Percentiles rank a stretch among this genome's conserved stretches.
Conservation (phyloP, 768 basidiomycete genomes). For the Paxillus rubicundulus region DNA sequence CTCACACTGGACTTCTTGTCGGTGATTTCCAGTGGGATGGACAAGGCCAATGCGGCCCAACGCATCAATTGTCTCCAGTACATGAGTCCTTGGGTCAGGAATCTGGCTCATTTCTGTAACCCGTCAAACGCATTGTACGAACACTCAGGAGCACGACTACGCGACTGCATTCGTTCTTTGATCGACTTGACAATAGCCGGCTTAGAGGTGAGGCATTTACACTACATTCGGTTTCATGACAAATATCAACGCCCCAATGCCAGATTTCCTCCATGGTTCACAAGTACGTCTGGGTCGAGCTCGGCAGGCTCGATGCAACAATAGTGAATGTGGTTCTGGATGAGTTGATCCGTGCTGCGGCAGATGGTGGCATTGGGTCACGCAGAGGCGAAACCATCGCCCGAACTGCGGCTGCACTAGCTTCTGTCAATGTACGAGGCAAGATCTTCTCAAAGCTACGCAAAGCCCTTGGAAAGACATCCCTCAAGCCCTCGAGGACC, state of each 20-base stretch:
- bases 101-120: slow-evolving; percentile 68
- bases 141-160: slow-evolving; percentile 67
- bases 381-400: slow-evolving; percentile 72
- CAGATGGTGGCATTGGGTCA: slow-evolving; percentile 80
- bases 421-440: slow-evolving; percentile 76
- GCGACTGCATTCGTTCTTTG: slow-evolving; percentile 78
- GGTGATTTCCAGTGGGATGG: slow-evolving; percentile 73
- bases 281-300: slow-evolving; percentile 72
- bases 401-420: slow-evolving; percentile 68
- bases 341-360: slow-evolving; percentile 76
- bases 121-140: slow-evolving; percentile 68
- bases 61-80: slow-evolving; percentile 77
- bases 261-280: slow-evolving; percentile 69
- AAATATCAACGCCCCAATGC: slow-evolving; percentile 3
- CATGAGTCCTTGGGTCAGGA: slow-evolving; percentile 86
- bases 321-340: slow-evolving; percentile 74
- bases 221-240: neutral
- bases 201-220: slow-evolving; percentile 52
- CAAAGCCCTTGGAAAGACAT: slow-evolving; percentile 74
- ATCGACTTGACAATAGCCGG: slow-evolving; percentile 73
- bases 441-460: slow-evolving; percentile 76
- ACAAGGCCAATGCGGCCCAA: slow-evolving; percentile 44
- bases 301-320: slow-evolving; percentile 64
- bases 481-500: slow-evolving; percentile 57
- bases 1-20: slow-evolving; percentile 85